phyloP scores from a whole-genome alignment of 2,329 filamentous ascomycete genomes.

The Arthrobotrys megalospora region DNA sequence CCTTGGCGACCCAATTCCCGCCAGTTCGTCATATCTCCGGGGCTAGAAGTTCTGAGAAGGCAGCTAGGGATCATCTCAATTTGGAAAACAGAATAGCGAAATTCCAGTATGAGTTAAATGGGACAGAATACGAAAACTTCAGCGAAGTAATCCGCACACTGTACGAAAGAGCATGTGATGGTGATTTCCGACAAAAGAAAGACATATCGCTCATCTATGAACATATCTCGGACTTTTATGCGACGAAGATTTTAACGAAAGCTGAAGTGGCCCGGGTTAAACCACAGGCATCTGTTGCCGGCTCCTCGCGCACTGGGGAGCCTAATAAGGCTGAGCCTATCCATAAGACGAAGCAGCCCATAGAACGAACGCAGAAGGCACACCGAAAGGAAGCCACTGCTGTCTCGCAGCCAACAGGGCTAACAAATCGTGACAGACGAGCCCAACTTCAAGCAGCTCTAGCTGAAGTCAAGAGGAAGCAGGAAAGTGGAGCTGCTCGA shows the following conservation, averaged over 20 bases:
- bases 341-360: neutral
- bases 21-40: neutral
- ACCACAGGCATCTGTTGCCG: neutral
- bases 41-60: neutral
- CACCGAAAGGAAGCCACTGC: neutral
- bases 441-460: neutral
- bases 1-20: slow-evolving; percentile 48
- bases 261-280: neutral
- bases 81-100: slow-evolving; percentile 20
- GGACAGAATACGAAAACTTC: slow-evolving; percentile 22
- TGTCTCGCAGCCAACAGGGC: no score
- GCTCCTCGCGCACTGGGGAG: neutral
- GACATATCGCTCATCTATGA: slow-evolving; percentile 1
- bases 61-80: neutral
- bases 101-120: slow-evolving; percentile 19
- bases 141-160: slow-evolving; percentile 38
- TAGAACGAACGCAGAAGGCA: neutral
- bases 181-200: neutral
- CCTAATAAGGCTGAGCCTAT: neutral
- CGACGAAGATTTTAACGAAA: slow-evolving; percentile 4
- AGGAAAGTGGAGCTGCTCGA: neutral
- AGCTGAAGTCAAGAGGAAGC: neutral
- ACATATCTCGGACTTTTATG: slow-evolving; percentile 52
- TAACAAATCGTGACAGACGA: neutral
- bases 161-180: slow-evolving; percentile 15